Conservation (phyloP, 345 rosid species). For the Moringa oleifera region DNA sequence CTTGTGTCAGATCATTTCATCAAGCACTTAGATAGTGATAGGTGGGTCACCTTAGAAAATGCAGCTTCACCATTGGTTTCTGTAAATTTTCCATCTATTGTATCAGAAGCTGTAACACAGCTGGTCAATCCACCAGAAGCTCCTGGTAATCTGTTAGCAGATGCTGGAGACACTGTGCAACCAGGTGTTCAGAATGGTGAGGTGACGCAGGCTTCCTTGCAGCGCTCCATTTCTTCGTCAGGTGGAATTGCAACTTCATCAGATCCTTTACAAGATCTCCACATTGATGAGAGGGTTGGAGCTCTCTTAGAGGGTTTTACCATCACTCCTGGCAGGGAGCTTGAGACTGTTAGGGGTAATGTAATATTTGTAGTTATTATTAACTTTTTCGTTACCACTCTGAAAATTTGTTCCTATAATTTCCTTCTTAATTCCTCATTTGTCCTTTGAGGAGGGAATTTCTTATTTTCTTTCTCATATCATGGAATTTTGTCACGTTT, state of each 20-base stretch:
- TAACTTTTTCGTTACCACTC: background rate
- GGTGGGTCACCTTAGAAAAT: slow-evolving; percentile 97
- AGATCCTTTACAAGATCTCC: slow-evolving; percentile 48
- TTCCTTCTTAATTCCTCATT: background rate
- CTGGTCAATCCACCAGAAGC: slow-evolving; percentile 93
- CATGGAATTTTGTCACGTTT: slow-evolving; percentile 15
- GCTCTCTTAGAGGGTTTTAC: slow-evolving; percentile 67
- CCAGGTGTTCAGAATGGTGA: slow-evolving; percentile 25
- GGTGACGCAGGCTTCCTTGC: slow-evolving; percentile 21
- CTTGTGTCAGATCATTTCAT: slow-evolving; percentile 86
- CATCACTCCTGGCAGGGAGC: slow-evolving; percentile 68
- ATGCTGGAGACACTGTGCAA: slow-evolving; percentile 45
- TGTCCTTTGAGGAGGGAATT: slow-evolving; percentile 4
- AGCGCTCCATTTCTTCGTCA: slow-evolving; percentile 8
- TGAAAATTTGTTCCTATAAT: no score
- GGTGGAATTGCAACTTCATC: slow-evolving; percentile 21
- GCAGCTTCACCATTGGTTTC: slow-evolving; percentile 82
- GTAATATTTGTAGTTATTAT: background rate
- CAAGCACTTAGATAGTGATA: slow-evolving; percentile 73
- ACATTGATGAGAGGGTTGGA: slow-evolving; percentile 66
- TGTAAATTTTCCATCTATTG: slow-evolving; percentile 45
- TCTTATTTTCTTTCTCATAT: slow-evolving; percentile 8
- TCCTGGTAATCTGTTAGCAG: slow-evolving; percentile 80
- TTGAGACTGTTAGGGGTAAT: slow-evolving; percentile 80
- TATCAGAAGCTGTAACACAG: slow-evolving; percentile 67